These are phyloP conservation scores for Jacaranda mimosifolia DNA, from an alignment of 257 asterid genomes.

Conservation along the genomic window DNA sequence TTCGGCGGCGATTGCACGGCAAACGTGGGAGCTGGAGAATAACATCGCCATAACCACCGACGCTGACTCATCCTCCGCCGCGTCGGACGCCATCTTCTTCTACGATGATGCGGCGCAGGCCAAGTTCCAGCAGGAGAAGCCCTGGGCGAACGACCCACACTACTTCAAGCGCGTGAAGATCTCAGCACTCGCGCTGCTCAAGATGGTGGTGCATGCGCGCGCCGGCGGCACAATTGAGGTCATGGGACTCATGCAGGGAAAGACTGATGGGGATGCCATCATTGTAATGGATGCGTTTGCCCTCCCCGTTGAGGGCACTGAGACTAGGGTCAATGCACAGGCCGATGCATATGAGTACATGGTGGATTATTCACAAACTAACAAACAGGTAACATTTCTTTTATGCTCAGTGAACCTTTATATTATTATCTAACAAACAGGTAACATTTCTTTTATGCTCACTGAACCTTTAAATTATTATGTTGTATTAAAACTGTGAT, in stretches of 20 bases:
- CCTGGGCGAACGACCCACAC: conserved; percentile 56
- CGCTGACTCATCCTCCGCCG: conserved; percentile 50
- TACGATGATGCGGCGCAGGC: conserved; percentile 86
- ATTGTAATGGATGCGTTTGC: conserved; percentile 99
- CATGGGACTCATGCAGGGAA: conserved; percentile 99
- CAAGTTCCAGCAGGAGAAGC: conserved; percentile 84
- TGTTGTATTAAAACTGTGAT: background rate
- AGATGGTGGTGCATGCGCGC: conserved; percentile 99
- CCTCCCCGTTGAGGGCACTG: conserved; percentile 99
- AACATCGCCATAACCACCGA: conserved; percentile 55
- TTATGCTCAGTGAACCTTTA: background rate
- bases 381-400: conserved; percentile 65
- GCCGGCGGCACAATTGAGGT: conserved; percentile 98
- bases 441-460: conserved; percentile 30
- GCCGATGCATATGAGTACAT: conserved; percentile 40
- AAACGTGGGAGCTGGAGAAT: conserved; percentile 90
- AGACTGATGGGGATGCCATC: conserved; percentile 92
- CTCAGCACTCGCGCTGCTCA: conserved; percentile 94
- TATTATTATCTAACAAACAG: conserved; percentile 92
- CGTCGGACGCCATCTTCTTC: conserved; percentile 87
- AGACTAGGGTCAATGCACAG: conserved; percentile 99
- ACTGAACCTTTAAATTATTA: background rate
- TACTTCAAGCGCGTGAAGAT: conserved; percentile 88
- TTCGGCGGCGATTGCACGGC: conserved; percentile 71
- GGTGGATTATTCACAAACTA: conserved; percentile 93